A percentile compares a stretch with the other conserved stretches of the same genome.
These are phyloP conservation scores for Akanthomyces muscarius DNA, from an alignment of 2,329 filamentous ascomycete genomes.

Conservation along the genomic window DNA sequence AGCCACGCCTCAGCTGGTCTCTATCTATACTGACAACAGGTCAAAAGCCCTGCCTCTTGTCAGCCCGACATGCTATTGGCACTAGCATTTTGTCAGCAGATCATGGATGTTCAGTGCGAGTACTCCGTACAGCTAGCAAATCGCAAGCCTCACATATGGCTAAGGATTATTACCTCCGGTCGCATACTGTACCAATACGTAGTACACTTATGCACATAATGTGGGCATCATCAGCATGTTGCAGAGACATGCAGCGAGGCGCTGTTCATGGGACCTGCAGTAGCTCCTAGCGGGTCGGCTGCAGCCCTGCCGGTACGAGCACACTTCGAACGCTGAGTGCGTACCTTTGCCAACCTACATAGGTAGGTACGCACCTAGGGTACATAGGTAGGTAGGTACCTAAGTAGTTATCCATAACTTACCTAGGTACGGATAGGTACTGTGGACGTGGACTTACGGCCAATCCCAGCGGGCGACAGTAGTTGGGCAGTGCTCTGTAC, in stretches of 20 bases:
- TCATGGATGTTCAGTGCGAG: background rate
- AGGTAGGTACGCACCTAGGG: no score
- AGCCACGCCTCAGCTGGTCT: background rate
- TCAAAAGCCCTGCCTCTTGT: background rate
- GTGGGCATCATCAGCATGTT: background rate
- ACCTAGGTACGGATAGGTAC: no score
- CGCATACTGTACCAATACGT: background rate
- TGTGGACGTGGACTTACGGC: background rate
- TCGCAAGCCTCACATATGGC: background rate
- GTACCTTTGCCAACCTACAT: no score
- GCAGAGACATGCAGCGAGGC: slow-evolving; percentile 9
- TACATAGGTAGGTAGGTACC: no score
- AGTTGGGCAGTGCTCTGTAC: background rate
- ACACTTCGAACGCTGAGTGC: no score
- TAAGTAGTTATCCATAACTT: no score
- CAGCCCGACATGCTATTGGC: background rate
- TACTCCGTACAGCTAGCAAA: background rate
- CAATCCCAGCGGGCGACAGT: background rate
- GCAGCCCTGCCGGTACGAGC: no score
- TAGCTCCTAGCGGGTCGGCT: background rate
- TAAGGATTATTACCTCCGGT: background rate
- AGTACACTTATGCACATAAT: no score
- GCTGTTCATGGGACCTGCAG: background rate
- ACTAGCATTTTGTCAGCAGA: background rate
- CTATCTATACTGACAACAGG: no score